Conservation (phyloP, 2,329 filamentous ascomycete genomes). For the Phaeomoniella chlamydospora region DNA sequence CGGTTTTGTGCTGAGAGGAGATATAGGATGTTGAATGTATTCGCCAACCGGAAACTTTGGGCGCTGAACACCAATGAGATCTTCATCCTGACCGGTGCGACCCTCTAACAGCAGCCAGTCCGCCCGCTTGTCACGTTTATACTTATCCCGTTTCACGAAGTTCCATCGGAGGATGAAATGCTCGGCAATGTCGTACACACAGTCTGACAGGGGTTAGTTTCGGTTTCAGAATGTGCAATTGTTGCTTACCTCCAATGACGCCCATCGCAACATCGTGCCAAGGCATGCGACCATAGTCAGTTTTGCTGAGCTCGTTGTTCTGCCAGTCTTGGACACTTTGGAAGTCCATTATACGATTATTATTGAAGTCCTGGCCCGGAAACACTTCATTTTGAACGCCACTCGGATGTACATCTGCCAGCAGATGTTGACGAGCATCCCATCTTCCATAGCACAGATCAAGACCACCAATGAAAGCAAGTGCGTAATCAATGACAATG, state of each 20-base stretch:
- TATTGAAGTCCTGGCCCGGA: conserved; percentile 96
- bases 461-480: conserved; percentile 86
- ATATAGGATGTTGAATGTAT: conserved; percentile 68
- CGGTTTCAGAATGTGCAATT: not conserved
- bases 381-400: conserved; percentile 73
- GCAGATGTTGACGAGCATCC: conserved; percentile 73
- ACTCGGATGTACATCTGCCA: conserved; percentile 77
- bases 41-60: conserved; percentile 81
- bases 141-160: conserved; percentile 93
- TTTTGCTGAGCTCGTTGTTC: conserved; percentile 80
- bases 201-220: conserved; percentile 34
- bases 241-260: conserved; percentile 47
- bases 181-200: conserved; percentile 86
- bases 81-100: conserved; percentile 62
- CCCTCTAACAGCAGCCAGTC: conserved; percentile 77
- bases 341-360: conserved; percentile 93
- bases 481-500: conserved; percentile 78
- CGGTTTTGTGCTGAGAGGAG: conserved; percentile 52
- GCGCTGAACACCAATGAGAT: conserved; percentile 74
- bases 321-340: conserved; percentile 85
- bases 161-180: conserved; percentile 95
- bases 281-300: conserved; percentile 86
- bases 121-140: conserved; percentile 72
- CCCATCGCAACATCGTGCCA: conserved; percentile 97
- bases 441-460: conserved; percentile 93